These are phyloP conservation scores for Beta corolliflora DNA, from an alignment of 179 eudicot species.

Conservation along the genomic window DNA sequence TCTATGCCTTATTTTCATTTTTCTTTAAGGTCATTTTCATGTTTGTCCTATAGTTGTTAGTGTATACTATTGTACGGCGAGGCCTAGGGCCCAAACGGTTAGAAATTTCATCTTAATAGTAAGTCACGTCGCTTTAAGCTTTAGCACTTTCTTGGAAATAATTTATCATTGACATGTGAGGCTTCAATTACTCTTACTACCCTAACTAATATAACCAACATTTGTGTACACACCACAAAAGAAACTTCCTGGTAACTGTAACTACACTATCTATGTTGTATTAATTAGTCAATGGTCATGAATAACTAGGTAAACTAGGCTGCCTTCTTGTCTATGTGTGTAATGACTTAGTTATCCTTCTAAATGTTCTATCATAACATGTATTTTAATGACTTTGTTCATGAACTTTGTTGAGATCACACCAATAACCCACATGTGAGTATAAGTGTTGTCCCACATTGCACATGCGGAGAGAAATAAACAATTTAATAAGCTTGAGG, in stretches of 20 bases:
- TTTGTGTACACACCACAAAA: slow-evolving; percentile 8
- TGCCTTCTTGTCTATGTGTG: not conserved
- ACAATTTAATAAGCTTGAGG: no score
- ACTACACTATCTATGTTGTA: not conserved
- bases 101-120: slow-evolving; percentile 26
- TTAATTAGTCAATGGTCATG: not conserved
- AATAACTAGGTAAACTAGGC: not conserved
- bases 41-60: slow-evolving; percentile 36
- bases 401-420: no score
- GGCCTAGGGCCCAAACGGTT: slow-evolving; percentile 30
- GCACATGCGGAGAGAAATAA: no score
- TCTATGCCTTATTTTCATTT: not conserved
- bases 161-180: slow-evolving; percentile 31
- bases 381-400: no score
- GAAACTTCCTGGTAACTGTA: slow-evolving; percentile 26
- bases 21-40: slow-evolving; percentile 27
- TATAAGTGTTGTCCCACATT: no score
- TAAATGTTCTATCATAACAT: no score
- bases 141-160: slow-evolving; percentile 28
- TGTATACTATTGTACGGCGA: slow-evolving; percentile 29
- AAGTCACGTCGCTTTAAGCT: slow-evolving; percentile 30
- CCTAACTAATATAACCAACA: slow-evolving; percentile 41
- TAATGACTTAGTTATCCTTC: not conserved
- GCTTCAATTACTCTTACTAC: slow-evolving; percentile 27
- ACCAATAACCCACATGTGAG: no score